Evolutionary conservation across 257 asterid species (phyloP).

Genomic region (Lycium ferocissimum): DNA sequence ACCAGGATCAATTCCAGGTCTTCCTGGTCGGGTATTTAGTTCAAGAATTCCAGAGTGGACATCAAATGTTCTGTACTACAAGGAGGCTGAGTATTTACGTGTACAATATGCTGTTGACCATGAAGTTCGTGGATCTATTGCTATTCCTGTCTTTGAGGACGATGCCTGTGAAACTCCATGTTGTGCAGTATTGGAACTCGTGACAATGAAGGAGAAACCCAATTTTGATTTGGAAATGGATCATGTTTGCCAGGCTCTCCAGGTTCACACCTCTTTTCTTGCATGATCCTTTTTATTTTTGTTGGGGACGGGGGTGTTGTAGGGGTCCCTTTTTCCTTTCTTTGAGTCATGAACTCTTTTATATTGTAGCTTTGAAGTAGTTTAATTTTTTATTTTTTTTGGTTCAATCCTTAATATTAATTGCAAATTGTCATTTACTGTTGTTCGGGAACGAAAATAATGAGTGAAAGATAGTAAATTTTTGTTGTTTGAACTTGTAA

Average conservation of each 20-base stretch:
- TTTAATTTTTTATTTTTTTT: conserved; percentile 9
- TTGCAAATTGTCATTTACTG: not conserved
- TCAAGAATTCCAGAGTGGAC: conserved; percentile 96
- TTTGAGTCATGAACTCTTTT: conserved; percentile 18
- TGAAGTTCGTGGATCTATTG: conserved; percentile 87
- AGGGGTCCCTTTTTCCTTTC: not conserved
- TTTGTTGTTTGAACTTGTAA: not conserved
- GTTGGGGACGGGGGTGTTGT: not conserved
- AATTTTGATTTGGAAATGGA: conserved; percentile 78
- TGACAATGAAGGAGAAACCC: conserved; percentile 65
- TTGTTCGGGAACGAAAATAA: not conserved
- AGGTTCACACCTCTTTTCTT: conserved; percentile 50
- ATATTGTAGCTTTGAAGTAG: conserved; percentile 4
- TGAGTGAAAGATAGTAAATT: not conserved
- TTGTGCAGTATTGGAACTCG: conserved; percentile 89
- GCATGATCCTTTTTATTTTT: not conserved
- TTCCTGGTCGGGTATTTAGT: conserved; percentile 90
- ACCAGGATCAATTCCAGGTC: conserved; percentile 66
- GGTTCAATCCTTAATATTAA: not conserved
- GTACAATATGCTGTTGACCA: conserved; percentile 73
- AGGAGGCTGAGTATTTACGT: conserved; percentile 72
- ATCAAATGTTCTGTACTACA: conserved; percentile 76
- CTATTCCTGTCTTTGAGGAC: conserved; percentile 78
- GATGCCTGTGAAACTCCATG: conserved; percentile 61
- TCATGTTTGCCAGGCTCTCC: conserved; percentile 68